These are phyloP conservation scores for Pythium guiyangense DNA, from an alignment of 352 stramenopile genomes.

Conservation along the genomic window DNA sequence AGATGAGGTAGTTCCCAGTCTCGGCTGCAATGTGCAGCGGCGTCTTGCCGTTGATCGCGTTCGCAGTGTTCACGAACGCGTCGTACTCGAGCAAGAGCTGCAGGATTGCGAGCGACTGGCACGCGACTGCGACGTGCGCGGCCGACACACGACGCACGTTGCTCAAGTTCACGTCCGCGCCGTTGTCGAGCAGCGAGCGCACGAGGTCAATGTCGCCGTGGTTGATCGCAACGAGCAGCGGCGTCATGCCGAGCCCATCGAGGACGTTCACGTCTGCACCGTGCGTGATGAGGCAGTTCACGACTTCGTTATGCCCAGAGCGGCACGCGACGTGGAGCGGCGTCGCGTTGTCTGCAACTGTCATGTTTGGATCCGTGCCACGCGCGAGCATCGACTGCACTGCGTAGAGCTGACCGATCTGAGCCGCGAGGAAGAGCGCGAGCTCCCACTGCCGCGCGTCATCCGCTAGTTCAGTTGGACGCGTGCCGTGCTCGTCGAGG, in stretches of 20 bases:
- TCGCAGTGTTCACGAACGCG: slow-evolving; percentile 43
- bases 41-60: slow-evolving; percentile 45
- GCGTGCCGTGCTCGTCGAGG: neutral
- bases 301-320: slow-evolving; percentile 40
- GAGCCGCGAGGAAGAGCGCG: slow-evolving; percentile 42
- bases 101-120: slow-evolving; percentile 29
- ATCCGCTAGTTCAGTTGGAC: slow-evolving; percentile 5
- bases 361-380: slow-evolving; percentile 34
- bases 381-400: slow-evolving; percentile 41
- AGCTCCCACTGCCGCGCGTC: slow-evolving; percentile 45
- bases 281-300: slow-evolving; percentile 34
- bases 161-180: slow-evolving; percentile 45
- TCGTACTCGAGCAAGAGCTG: slow-evolving; percentile 38
- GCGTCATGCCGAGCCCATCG: slow-evolving; percentile 36
- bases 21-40: slow-evolving; percentile 55
- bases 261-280: slow-evolving; percentile 37
- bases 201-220: slow-evolving; percentile 40
- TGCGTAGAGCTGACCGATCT: slow-evolving; percentile 39
- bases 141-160: slow-evolving; percentile 39
- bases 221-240: slow-evolving; percentile 47
- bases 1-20: slow-evolving; percentile 41
- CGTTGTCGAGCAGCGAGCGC: slow-evolving; percentile 36
- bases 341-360: slow-evolving; percentile 29
- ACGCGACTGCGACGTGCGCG: slow-evolving; percentile 46
- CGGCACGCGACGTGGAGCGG: slow-evolving; percentile 45